A percentile compares a stretch with the other conserved stretches of the same genome.
Conservation (phyloP, 2,329 filamentous ascomycete species). For the Colletotrichum graminicola region DNA sequence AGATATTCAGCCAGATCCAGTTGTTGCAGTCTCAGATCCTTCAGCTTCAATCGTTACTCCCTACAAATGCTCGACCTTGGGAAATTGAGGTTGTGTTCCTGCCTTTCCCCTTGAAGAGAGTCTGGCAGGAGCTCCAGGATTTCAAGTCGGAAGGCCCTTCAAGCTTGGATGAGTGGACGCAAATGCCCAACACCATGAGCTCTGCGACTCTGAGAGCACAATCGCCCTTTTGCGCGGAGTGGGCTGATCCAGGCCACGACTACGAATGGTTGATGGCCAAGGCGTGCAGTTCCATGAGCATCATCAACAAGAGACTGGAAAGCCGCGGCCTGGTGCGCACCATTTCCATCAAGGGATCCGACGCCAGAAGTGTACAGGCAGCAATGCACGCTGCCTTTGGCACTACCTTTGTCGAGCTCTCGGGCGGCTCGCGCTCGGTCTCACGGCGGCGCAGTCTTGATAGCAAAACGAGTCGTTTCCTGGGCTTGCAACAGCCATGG, state of each 20-base stretch:
- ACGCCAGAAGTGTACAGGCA: constrained; percentile 75
- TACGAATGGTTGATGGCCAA: constrained; percentile 76
- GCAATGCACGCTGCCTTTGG: constrained; percentile 74
- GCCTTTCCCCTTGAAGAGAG: constrained; percentile 72
- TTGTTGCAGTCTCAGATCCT: constrained; percentile 63
- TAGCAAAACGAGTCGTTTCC: constrained; percentile 57
- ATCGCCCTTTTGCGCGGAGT: constrained; percentile 62
- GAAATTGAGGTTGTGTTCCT: constrained; percentile 81
- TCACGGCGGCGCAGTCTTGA: constrained; percentile 46
- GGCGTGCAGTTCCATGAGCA: constrained; percentile 73
- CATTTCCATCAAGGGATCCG: constrained; percentile 71
- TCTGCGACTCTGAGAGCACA: constrained; percentile 59
- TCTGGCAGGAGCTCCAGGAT: constrained; percentile 66
- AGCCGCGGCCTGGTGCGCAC: constrained; percentile 79
- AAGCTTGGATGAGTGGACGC: constrained; percentile 66
- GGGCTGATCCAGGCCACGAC: constrained; percentile 59
- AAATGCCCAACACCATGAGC: constrained; percentile 63
- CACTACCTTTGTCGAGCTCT: constrained; percentile 62
- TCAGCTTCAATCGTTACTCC: constrained; percentile 70
- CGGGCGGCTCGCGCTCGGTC: constrained; percentile 19
- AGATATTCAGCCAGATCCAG: constrained; percentile 65
- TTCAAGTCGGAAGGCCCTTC: constrained; percentile 56
- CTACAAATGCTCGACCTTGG: constrained; percentile 75
- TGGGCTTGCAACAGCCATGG: constrained; percentile 76
- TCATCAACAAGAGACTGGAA: constrained; percentile 77